phyloP scores from a whole-genome alignment of 495 filamentous ascomycete species.

The Daldinia caldariorum region DNA sequence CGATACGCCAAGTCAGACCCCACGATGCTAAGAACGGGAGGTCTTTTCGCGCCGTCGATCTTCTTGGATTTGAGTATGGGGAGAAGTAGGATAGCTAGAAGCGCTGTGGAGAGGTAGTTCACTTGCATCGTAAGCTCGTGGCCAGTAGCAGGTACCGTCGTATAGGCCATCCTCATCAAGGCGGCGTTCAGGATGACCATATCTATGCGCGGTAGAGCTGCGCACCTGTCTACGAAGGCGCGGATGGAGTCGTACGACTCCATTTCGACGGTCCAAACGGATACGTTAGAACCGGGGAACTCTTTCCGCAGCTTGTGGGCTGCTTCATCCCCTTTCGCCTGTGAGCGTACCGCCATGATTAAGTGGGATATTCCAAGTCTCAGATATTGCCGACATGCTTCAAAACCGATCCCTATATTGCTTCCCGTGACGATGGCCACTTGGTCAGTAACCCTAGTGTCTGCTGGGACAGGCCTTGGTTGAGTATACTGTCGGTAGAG shows the following conservation, averaged over 20 bases:
- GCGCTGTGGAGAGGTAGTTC: not conserved
- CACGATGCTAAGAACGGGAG: not conserved
- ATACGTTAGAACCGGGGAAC: not conserved
- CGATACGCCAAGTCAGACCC: slow-evolving; percentile 1
- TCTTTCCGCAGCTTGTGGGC: not conserved
- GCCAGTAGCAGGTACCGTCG: not conserved
- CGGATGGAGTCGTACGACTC: not conserved
- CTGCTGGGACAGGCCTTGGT: not conserved
- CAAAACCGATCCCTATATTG: not conserved
- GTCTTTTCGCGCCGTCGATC: not conserved
- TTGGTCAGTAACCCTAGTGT: not conserved
- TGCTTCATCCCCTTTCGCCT: not conserved
- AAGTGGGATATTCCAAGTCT: not conserved
- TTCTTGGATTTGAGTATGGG: slow-evolving; percentile 2
- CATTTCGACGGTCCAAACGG: slow-evolving; percentile 1
- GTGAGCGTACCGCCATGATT: slow-evolving; percentile 1
- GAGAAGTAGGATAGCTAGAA: slow-evolving; percentile 12
- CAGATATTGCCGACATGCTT: slow-evolving; percentile 3
- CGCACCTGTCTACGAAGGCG: not conserved
- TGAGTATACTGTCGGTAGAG: not conserved
- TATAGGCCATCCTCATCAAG: not conserved
- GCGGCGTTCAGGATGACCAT: slow-evolving; percentile 2
- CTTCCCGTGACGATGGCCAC: not conserved
- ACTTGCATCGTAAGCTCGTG: slow-evolving; percentile 4
- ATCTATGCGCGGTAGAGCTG: not conserved